Percentiles rank a stretch among this genome's conserved stretches.
phyloP scores from a whole-genome alignment of 352 stramenopile species.

The Thalassiosira mediterranea region DNA sequence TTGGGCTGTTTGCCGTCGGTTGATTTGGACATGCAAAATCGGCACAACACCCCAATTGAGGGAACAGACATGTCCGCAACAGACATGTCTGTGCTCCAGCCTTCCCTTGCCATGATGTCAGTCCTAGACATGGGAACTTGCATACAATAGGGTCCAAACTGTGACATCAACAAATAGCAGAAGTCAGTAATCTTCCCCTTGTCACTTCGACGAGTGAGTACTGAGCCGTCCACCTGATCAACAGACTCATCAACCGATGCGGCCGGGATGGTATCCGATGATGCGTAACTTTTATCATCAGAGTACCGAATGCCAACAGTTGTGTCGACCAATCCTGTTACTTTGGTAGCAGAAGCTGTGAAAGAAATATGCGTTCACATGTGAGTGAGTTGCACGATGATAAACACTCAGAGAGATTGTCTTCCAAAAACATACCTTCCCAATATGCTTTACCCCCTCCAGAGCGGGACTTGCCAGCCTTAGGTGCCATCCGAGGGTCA shows the following conservation, averaged over 20 bases:
- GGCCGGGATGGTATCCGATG: constrained; percentile 7
- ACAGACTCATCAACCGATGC: constrained; percentile 7
- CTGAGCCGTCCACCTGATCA: constrained; percentile 4
- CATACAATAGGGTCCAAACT: constrained; percentile 28
- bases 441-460: constrained; percentile 39
- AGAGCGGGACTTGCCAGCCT: constrained; percentile 31
- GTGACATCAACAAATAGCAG: constrained; percentile 32
- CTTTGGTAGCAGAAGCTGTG: constrained; percentile 4
- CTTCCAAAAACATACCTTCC: no score
- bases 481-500: constrained; percentile 23
- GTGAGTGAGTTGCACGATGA: no score
- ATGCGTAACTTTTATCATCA: constrained; percentile 24
- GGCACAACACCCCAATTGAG: constrained; percentile 21
- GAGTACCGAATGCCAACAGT: constrained; percentile 39
- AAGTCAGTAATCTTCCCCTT: constrained; percentile 31
- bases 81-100: no score
- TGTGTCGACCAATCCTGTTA: constrained; percentile 38
- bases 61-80: no score
- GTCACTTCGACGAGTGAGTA: constrained; percentile 21
- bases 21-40: constrained; percentile 32
- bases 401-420: no score
- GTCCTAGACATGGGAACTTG: no score
- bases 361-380: no score
- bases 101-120: no score
- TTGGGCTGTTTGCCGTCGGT: constrained; percentile 22